Evolutionary conservation across 2,329 filamentous ascomycete species (phyloP), one percentile per base, ranked within the genome.

Genomic region (Colletotrichum somersetense): DNA sequence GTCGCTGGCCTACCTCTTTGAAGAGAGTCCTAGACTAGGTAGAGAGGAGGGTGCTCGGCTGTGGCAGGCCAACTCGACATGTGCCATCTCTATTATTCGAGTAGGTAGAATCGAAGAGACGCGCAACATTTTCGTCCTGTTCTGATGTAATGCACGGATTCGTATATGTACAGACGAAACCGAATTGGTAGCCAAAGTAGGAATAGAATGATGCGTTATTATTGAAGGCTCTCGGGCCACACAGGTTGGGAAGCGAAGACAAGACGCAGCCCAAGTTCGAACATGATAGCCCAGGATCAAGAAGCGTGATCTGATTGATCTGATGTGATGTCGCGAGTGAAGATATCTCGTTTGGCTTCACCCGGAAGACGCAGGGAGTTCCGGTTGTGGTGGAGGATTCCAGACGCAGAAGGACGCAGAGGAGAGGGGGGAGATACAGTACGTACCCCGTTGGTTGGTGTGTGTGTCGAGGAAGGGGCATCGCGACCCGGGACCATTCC

Each of bases 351-450:
- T 44, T 10, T 16, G 42, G 63, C 48, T 42, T 66, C 33, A 48
- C 52, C 38, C 46, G 44, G 5, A 58, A 59, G 68, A 58, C 68
- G 65, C 68, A 71, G 68, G 58, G 69, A 11, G 44, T 69, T 72
- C 69, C 69, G 69, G 20, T 38, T 26, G 10, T 40, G 4, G 30
- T 30, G 30, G 30, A 30, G 30, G 40, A 30, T 42, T 38, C 20
- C 42, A 42, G 44, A 53, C 46, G 26, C 18, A 18, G 23, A 44
- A 18, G 16, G 35, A 53, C 14, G 53, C 10, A 38, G 53, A 35
- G 8, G 5, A 23, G 53, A 44, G 30, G 26, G 3, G n/a, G 26
- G n/a, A 23, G 23, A 18, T 44, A 20, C 12, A 16, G 5, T 26
- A 61, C 23, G 44, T 48, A 48, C n/a, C 20, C 8, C 11, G 46